Percentiles rank a stretch among this genome's conserved stretches.
Evolutionary conservation across 306 rosid genomes (phyloP).

Genomic region (Malus asiatica): DNA sequence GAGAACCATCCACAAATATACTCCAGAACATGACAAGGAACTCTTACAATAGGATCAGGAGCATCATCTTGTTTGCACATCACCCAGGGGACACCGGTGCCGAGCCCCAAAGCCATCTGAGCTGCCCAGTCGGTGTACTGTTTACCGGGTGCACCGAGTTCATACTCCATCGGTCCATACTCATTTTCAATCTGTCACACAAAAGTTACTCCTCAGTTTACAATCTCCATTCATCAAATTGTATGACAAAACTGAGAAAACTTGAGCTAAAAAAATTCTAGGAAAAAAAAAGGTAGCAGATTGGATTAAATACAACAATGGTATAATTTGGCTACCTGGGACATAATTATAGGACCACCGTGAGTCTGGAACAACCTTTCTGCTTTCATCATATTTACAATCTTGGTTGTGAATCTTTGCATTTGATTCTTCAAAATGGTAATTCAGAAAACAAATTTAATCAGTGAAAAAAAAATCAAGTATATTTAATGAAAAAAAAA

Average conservation of each 20-base stretch:
- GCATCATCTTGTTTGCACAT: conserved; percentile 99
- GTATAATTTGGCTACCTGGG: conserved; percentile 56
- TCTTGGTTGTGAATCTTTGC: conserved; percentile 79
- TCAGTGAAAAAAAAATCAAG: not conserved
- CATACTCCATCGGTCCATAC: conserved; percentile 91
- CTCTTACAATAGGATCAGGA: conserved; percentile 93
- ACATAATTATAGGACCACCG: conserved; percentile 94
- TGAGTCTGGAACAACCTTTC: conserved; percentile 74
- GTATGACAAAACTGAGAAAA: not conserved
- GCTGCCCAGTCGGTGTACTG: conserved; percentile 90
- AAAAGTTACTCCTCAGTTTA: conserved; percentile 7
- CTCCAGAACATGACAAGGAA: conserved; percentile 9
- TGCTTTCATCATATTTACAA: conserved; percentile 93
- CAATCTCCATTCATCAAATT: conserved; percentile 2
- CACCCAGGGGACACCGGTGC: conserved; percentile 98
- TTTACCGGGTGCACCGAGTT: conserved; percentile 76
- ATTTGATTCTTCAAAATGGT: conserved; percentile 51
- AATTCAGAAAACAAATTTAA: conserved; percentile 21
- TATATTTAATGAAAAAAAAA: not conserved
- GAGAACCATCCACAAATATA: not conserved
- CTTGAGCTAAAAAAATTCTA: not conserved
- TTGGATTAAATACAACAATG: conserved; percentile 6
- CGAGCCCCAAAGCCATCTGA: conserved; percentile 76
- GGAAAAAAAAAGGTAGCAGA: not conserved
- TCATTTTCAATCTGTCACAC: conserved; percentile 84